Evolutionary conservation across 306 rosid species (phyloP), one percentile per base, ranked within the genome.

Genomic region (apple (Malus domestica)): DNA sequence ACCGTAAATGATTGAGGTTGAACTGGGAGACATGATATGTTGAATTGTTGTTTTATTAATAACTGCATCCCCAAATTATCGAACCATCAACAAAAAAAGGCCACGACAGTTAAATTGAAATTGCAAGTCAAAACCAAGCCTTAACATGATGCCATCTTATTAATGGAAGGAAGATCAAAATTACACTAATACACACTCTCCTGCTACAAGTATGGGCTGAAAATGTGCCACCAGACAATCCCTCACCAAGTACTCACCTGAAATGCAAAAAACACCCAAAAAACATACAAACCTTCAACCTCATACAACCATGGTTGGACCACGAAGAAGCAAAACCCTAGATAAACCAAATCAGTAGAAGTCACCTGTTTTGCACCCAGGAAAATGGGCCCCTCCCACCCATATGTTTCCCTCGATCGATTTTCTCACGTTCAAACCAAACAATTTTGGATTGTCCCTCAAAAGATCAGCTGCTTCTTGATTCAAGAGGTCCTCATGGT

Each of bases 401-500:
- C 58, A 59, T 49, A 70, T 57, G 10, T 79, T 76, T 49, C 86
- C 88, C 11, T 81, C 59, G 71, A 85, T 82, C n/a, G 84, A 82
- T 46, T 74, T 73, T 77, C 78, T 71, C 76, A 82, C 88, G 23
- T 85, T 85, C 10, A 76, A 58, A 70, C 51, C 84, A 29, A 85
- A 82, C 75, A 44, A 1, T 54, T 77, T 55, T 3, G 86, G 84
- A 70, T 74, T 27, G 58, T 85, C 88, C 25, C 86, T 79, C 60
- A 85, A 73, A 57, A 82, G 82, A 13, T 76, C 82, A 18, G 88
- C 88, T 1, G 84, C 88, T 8, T 82, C 88, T 10, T 76, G 82
- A 75, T 79, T 82, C 33, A 85, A 76, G 25, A 80, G 86, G 44
- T 79, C 84, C 52, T 85, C 86, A 27, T 64, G 68, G 29, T 85